phyloP scores from a whole-genome alignment of 75 land plant genomes.

The Picea sitchensis region DNA sequence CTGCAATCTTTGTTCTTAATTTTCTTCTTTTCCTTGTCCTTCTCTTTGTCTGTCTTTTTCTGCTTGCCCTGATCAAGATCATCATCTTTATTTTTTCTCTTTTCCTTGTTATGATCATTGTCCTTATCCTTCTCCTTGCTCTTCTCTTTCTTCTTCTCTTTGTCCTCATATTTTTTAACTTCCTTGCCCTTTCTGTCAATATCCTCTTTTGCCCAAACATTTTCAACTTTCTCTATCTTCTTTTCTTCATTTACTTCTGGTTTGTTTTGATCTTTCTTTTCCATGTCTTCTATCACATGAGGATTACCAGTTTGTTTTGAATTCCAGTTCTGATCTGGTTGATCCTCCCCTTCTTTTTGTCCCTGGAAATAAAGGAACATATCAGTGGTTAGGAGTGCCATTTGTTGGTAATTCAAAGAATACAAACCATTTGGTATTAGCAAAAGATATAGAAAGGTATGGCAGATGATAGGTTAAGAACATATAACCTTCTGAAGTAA shows the following conservation, averaged over 20 bases:
- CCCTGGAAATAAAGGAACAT: neutral
- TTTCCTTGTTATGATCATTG: neutral
- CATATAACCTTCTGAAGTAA: neutral
- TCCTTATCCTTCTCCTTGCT: neutral
- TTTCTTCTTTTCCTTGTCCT: too few species aligned
- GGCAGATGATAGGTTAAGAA: neutral
- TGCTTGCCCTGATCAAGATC: too few species aligned
- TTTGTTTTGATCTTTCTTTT: neutral
- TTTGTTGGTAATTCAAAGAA: neutral
- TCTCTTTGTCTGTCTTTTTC: too few species aligned
- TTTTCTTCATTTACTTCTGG: constrained; percentile 3
- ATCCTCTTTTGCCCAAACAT: neutral
- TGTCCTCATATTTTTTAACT: neutral
- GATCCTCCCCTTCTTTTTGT: neutral
- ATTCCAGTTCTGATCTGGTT: too few species aligned
- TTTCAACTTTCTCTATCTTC: neutral
- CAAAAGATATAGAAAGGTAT: neutral
- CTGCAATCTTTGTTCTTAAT: too few species aligned
- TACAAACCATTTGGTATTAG: neutral
- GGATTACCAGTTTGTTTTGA: neutral
- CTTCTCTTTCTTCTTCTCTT: neutral
- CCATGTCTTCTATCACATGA: neutral
- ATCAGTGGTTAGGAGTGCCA: neutral
- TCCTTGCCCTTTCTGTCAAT: neutral
- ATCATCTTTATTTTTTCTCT: neutral